Evolutionary conservation across 768 basidiomycete genomes (phyloP).

Genomic region (Asterophora lycoperdoides): DNA sequence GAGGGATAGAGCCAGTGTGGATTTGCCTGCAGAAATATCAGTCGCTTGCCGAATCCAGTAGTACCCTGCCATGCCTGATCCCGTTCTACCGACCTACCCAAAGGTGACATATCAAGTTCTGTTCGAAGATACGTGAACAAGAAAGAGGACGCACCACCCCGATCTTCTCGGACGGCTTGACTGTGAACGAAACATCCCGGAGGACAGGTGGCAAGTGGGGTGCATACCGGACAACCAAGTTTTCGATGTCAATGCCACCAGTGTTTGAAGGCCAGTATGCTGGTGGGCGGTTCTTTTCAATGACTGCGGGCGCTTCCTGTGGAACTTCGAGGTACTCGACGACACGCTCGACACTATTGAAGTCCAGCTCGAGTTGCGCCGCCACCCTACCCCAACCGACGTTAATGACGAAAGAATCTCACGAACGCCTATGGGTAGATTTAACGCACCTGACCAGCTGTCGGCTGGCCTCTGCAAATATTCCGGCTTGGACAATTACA

Average conservation of each 20-base stretch:
- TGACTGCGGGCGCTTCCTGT: slow-evolving; percentile 63
- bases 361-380: slow-evolving; percentile 69
- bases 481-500: slow-evolving; percentile 66
- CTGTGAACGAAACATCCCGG: slow-evolving; percentile 51
- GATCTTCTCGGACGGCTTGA: slow-evolving; percentile 62
- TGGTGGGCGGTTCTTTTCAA: slow-evolving; percentile 55
- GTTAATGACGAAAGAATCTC: neutral
- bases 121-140: neutral
- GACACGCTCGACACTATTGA: slow-evolving; percentile 72
- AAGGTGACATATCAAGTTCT: neutral
- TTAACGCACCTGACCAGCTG: slow-evolving; percentile 51
- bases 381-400: slow-evolving; percentile 41
- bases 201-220: slow-evolving; percentile 58
- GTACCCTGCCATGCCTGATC: slow-evolving; percentile 42
- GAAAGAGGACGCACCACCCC: slow-evolving; percentile 47
- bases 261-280: slow-evolving; percentile 67
- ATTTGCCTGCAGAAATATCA: slow-evolving; percentile 38
- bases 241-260: slow-evolving; percentile 54
- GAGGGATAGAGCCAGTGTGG: slow-evolving; percentile 52
- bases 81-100: slow-evolving; percentile 59
- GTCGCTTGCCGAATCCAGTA: neutral
- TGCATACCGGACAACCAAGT: slow-evolving; percentile 60
- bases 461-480: slow-evolving; percentile 66
- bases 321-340: slow-evolving; percentile 64
- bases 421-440: neutral